Evolutionary conservation across 371 early-diverging fungal genomes (phyloP).

Genomic region (Rhizomucor miehei): DNA sequence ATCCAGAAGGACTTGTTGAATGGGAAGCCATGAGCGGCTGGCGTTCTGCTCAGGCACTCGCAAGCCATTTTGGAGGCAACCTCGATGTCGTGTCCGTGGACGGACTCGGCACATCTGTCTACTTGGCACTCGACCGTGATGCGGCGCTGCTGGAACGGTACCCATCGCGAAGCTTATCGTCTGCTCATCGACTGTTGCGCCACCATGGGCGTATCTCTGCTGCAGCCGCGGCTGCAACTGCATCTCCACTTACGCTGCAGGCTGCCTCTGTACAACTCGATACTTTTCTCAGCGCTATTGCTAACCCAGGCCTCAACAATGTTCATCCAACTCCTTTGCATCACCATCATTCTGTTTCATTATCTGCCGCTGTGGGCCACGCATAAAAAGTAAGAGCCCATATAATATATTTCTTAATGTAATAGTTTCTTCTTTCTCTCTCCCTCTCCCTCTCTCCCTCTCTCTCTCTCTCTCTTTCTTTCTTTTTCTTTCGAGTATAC

Average conservation of each 20-base stretch:
- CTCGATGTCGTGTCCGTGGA: conserved; percentile 69
- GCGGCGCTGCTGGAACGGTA: conserved; percentile 50
- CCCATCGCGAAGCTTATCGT: conserved; percentile 26
- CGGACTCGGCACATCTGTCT: conserved; percentile 73
- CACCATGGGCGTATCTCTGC: conserved; percentile 34
- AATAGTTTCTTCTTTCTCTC: too few species aligned
- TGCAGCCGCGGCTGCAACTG: conserved; percentile 16
- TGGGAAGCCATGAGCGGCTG: conserved; percentile 31
- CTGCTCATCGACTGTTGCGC: conserved; percentile 29
- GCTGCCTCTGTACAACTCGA: conserved; percentile 15
- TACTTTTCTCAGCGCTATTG: conserved; percentile 15
- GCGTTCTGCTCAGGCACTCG: conserved; percentile 38
- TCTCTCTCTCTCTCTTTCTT: too few species aligned
- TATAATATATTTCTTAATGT: too few species aligned
- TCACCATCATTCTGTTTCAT: conserved; percentile 30
- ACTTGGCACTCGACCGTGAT: conserved; percentile 67
- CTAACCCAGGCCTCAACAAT: neutral
- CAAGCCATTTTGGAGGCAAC: conserved; percentile 76
- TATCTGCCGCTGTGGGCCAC: conserved; percentile 33
- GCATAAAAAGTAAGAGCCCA: conserved; percentile 8
- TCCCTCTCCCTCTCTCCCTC: too few species aligned
- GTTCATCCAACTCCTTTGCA: conserved; percentile 6
- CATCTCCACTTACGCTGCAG: conserved; percentile 11
- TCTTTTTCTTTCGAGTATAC: too few species aligned
- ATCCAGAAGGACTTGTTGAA: conserved; percentile 12